Conservation (phyloP, 495 filamentous ascomycete species). For the Trichocladium uniseriatum region DNA sequence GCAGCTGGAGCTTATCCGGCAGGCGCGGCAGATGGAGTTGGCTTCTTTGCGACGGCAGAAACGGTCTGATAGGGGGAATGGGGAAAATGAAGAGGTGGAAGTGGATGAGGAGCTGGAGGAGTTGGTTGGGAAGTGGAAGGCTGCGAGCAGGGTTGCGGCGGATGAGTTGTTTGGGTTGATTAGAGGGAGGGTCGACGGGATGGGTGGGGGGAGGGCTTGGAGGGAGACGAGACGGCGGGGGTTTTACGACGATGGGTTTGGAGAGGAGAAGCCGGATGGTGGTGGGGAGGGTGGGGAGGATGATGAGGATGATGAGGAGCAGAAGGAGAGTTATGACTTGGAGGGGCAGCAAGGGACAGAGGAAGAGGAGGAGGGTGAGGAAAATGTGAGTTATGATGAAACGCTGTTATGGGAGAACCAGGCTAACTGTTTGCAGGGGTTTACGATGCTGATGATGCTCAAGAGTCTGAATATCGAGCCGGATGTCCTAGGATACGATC, state of each 20-base stretch:
- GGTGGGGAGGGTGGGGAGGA: background rate
- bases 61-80: background rate
- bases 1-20: slow-evolving; percentile 12
- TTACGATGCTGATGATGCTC: slow-evolving; percentile 28
- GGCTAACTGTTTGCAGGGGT: slow-evolving; percentile 17
- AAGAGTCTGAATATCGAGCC: slow-evolving; percentile 27
- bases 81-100: background rate
- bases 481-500: slow-evolving; percentile 20
- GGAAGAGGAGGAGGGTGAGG: slow-evolving; percentile 9
- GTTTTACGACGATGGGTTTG: background rate
- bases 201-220: slow-evolving; percentile 23
- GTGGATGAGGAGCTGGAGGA: slow-evolving; percentile 18
- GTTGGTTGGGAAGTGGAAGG: slow-evolving; percentile 17
- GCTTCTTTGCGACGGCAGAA: background rate
- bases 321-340: background rate
- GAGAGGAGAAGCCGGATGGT: too few relatives aligned
- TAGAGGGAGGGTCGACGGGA: slow-evolving; percentile 18
- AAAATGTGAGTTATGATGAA: slow-evolving; percentile 6
- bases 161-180: slow-evolving; percentile 26
- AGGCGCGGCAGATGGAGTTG: slow-evolving; percentile 17
- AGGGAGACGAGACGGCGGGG: slow-evolving; percentile 12
- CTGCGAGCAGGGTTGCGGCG: slow-evolving; percentile 19
- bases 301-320: background rate
- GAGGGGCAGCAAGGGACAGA: background rate
- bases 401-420: background rate